These are phyloP conservation scores for Arbutus unedo DNA, from an alignment of 148 eudicot species.

Conservation along the genomic window DNA sequence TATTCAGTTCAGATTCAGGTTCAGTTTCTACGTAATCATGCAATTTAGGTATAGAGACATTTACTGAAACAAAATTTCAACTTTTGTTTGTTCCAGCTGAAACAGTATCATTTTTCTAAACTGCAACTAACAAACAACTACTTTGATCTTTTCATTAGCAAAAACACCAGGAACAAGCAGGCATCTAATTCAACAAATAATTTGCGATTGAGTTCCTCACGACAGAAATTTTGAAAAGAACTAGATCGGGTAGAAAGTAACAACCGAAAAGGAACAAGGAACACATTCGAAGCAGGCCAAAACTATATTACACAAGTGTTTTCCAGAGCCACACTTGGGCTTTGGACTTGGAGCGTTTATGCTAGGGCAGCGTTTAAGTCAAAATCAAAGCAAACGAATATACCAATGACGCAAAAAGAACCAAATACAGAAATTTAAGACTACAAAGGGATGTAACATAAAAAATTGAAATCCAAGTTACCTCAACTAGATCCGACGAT, in stretches of 20 bases:
- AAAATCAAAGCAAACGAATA: not conserved
- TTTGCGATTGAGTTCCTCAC: not conserved
- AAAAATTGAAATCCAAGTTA: not conserved
- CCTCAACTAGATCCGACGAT: conserved; percentile 48
- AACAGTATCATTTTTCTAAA: conserved; percentile 7
- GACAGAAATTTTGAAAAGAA: not conserved
- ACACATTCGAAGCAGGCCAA: not conserved
- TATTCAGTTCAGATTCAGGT: no score
- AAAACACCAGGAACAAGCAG: not conserved
- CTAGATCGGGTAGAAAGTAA: no score
- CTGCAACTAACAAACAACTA: not conserved
- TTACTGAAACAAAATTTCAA: not conserved
- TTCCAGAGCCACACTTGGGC: not conserved
- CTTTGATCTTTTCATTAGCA: not conserved
- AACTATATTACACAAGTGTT: not conserved
- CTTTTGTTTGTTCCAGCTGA: conserved; percentile 3
- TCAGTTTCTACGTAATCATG: not conserved
- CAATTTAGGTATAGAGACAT: not conserved
- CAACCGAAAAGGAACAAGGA: not conserved
- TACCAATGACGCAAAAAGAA: not conserved
- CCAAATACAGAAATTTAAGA: not conserved
- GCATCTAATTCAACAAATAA: not conserved
- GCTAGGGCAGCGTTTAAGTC: not conserved
- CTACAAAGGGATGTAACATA: not conserved
- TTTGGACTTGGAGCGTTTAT: not conserved